phyloP scores from a whole-genome alignment of 768 basidiomycete species.

The Pleurotus cornucopiae region DNA sequence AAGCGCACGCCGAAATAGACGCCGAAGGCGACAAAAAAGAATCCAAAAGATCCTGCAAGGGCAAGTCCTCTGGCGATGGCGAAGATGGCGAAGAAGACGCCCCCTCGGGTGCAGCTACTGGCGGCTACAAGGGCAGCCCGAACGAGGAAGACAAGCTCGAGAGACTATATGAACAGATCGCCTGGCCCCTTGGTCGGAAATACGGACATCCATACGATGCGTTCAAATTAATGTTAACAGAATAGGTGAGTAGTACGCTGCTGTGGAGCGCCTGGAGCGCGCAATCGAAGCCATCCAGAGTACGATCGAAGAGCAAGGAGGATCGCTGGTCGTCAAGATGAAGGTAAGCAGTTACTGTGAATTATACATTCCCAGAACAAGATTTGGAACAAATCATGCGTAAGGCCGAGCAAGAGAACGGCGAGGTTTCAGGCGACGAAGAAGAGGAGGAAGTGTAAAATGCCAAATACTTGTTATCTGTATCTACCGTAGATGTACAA shows the following conservation, averaged over 20 bases:
- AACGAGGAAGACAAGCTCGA: constrained; percentile 82
- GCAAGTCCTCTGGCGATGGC: constrained; percentile 42
- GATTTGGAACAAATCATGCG: constrained; percentile 97
- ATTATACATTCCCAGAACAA: constrained; percentile 50
- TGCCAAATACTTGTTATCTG: too few relatives aligned
- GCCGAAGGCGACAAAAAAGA: constrained; percentile 32
- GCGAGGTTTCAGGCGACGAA: constrained; percentile 93
- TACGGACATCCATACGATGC: constrained; percentile 98
- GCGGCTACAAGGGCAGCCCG: constrained; percentile 20
- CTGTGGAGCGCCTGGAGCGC: constrained; percentile 89
- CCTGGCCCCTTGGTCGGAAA: constrained; percentile 88
- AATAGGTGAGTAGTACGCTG: constrained; percentile 59
- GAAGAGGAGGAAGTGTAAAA: constrained; percentile 55
- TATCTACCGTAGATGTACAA: too few relatives aligned
- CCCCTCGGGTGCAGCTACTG: constrained; percentile 18
- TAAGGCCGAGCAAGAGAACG: constrained; percentile 89
- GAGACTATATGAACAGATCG: constrained; percentile 83
- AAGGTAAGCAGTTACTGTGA: constrained; percentile 48
- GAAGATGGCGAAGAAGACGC: constrained; percentile 41
- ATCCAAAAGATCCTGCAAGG: constrained; percentile 41
- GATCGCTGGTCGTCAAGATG: constrained; percentile 92
- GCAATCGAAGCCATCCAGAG: constrained; percentile 88
- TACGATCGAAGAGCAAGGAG: constrained; percentile 82
- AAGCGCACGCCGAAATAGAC: background rate
- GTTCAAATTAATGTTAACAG: constrained; percentile 89